These are phyloP conservation scores for Ochetophila trinervis DNA, from an alignment of 306 rosid genomes.

Conservation along the genomic window DNA sequence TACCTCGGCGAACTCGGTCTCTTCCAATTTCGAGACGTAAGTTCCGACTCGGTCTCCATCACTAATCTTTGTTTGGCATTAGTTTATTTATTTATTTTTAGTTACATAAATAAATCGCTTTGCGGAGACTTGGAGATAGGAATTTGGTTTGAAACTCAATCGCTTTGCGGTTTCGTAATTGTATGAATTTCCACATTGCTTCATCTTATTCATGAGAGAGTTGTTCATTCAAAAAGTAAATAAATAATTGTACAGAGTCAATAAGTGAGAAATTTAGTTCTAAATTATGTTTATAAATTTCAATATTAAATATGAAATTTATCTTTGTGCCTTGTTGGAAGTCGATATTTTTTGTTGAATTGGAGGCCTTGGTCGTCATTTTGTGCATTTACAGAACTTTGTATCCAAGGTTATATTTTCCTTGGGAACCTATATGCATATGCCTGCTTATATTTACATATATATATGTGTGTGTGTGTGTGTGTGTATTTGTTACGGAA, in stretches of 20 bases:
- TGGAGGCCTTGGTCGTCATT: conserved; percentile 7
- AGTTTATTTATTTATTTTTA: neutral
- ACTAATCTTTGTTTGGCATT: conserved; percentile 17
- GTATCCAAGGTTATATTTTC: neutral
- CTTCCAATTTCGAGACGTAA: conserved; percentile 88
- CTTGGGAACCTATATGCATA: neutral
- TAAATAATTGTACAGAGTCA: too few species aligned
- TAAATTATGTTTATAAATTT: conserved; percentile 2
- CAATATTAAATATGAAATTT: conserved; percentile 13
- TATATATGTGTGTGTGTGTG: neutral
- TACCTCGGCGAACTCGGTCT: conserved; percentile 96
- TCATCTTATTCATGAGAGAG: neutral
- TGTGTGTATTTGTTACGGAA: too few species aligned
- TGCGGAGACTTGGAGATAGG: conserved; percentile 4
- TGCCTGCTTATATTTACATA: neutral
- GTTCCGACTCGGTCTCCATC: conserved; percentile 23
- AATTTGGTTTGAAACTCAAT: neutral
- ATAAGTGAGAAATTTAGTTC: neutral
- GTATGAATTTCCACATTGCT: neutral
- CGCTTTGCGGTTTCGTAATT: too few species aligned
- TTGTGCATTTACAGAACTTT: neutral
- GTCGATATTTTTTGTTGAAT: conserved; percentile 13
- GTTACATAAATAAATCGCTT: neutral
- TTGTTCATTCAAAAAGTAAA: neutral
- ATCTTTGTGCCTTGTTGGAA: conserved; percentile 14